Evolutionary conservation across 768 basidiomycete species (phyloP).

Genomic region (Suillus tomentosus): DNA sequence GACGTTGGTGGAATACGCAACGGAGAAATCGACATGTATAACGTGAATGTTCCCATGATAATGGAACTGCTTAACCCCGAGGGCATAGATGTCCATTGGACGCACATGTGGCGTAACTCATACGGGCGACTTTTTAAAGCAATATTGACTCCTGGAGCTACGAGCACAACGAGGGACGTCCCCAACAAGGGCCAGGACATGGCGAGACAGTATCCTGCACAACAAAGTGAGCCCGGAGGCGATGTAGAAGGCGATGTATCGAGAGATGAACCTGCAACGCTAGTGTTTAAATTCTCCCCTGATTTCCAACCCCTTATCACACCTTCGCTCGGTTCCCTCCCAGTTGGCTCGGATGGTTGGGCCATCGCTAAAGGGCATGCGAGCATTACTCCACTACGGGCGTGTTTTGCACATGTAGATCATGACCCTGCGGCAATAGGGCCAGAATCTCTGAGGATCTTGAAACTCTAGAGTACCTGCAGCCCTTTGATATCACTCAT

Average conservation of each 20-base stretch:
- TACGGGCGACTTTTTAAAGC: slow-evolving; percentile 81
- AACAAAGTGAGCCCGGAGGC: slow-evolving; percentile 9
- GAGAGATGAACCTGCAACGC: slow-evolving; percentile 30
- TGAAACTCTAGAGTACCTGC: slow-evolving; percentile 49
- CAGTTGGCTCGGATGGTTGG: slow-evolving; percentile 82
- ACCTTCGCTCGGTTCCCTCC: slow-evolving; percentile 59
- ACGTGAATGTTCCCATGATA: slow-evolving; percentile 85
- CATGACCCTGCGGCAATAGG: slow-evolving; percentile 1
- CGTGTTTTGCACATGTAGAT: slow-evolving; percentile 64
- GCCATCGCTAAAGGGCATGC: slow-evolving; percentile 69
- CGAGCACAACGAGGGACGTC: slow-evolving; percentile 24
- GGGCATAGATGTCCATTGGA: slow-evolving; percentile 75
- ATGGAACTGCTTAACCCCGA: slow-evolving; percentile 58
- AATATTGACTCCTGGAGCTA: slow-evolving; percentile 25
- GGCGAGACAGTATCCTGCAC: slow-evolving; percentile 23
- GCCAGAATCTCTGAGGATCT: slow-evolving; percentile 48
- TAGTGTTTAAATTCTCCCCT: slow-evolving; percentile 77
- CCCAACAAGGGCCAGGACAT: slow-evolving; percentile 49
- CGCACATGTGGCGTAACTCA: slow-evolving; percentile 81
- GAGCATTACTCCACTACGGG: slow-evolving; percentile 77
- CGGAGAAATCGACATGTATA: slow-evolving; percentile 81
- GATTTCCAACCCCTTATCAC: slow-evolving; percentile 69
- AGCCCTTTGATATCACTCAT: neutral
- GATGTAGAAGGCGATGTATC: slow-evolving; percentile 16
- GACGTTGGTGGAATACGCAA: slow-evolving; percentile 59